These are phyloP conservation scores for Tagetes patula DNA, from an alignment of 129 eudicot species.

Conservation along the genomic window DNA sequence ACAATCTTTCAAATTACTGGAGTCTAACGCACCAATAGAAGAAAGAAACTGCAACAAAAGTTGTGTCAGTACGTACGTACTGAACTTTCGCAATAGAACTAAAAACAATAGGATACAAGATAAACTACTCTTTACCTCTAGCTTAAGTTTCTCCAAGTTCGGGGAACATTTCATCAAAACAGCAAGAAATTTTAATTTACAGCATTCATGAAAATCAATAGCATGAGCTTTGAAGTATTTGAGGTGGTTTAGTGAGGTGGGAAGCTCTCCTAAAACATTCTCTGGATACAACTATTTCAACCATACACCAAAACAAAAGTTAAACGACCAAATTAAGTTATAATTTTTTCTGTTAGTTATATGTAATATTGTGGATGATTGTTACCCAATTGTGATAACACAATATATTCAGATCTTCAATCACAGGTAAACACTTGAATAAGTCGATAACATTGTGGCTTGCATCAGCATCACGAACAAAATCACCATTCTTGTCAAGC, in stretches of 20 bases:
- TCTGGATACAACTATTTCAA: too few relatives aligned
- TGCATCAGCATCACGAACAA: too few relatives aligned
- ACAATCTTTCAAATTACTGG: background rate
- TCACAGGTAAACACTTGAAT: slow-evolving; percentile 13
- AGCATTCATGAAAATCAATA: background rate
- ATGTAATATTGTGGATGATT: background rate
- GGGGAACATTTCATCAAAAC: background rate
- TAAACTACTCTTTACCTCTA: background rate
- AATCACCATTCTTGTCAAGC: too few relatives aligned
- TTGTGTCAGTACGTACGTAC: background rate
- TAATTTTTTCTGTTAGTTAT: background rate
- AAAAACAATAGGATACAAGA: background rate
- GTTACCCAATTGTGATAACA: background rate
- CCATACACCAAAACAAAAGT: background rate
- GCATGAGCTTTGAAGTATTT: background rate
- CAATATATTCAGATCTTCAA: slow-evolving; percentile 1
- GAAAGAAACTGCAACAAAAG: background rate
- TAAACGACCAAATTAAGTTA: background rate
- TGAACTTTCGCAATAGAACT: background rate
- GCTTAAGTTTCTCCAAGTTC: slow-evolving; percentile 8
- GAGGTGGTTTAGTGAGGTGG: slow-evolving; percentile 19
- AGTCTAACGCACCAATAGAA: background rate
- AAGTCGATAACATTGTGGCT: background rate
- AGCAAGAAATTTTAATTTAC: background rate
- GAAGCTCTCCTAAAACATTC: background rate